Evolutionary conservation across 345 rosid genomes (phyloP).

Genomic region (Pugionium cornutum): DNA sequence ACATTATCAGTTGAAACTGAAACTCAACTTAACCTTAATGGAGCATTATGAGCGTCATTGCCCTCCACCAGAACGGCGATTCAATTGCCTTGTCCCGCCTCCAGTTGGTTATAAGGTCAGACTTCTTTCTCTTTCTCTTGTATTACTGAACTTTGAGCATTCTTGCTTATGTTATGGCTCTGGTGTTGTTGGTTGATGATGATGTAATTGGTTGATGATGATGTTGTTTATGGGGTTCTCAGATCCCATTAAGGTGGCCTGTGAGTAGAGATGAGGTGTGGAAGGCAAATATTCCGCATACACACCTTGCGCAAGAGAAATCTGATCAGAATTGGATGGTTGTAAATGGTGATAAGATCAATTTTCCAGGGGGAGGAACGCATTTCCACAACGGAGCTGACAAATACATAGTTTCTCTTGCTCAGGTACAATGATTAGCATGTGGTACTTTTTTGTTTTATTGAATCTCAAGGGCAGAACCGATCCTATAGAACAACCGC

Average conservation of each 20-base stretch:
- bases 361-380: slow-evolving; percentile 98
- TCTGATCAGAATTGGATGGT: slow-evolving; percentile 99
- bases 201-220: slow-evolving; percentile 42
- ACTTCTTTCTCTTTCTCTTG: slow-evolving; percentile 5
- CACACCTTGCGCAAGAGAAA: slow-evolving; percentile 93
- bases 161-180: slow-evolving; percentile 18
- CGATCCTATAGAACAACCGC: background rate
- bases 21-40: slow-evolving; percentile 77
- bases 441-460: background rate
- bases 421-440: slow-evolving; percentile 53
- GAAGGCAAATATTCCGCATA: slow-evolving; percentile 95
- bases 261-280: slow-evolving; percentile 95
- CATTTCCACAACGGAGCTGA: slow-evolving; percentile 96
- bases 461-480: slow-evolving; percentile 4
- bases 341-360: slow-evolving; percentile 87
- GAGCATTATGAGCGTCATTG: slow-evolving; percentile 97
- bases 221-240: slow-evolving; percentile 52
- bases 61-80: slow-evolving; percentile 82
- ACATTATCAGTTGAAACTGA: slow-evolving; percentile 75
- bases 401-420: slow-evolving; percentile 83
- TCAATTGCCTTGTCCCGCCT: slow-evolving; percentile 88
- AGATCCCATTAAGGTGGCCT: slow-evolving; percentile 96
- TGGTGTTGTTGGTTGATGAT: slow-evolving; percentile 43
- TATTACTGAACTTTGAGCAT: slow-evolving; percentile 3
- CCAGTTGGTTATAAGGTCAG: slow-evolving; percentile 85